Conservation (phyloP, 1,284 basidiomycete species). For the Amylostereum areolatum region DNA sequence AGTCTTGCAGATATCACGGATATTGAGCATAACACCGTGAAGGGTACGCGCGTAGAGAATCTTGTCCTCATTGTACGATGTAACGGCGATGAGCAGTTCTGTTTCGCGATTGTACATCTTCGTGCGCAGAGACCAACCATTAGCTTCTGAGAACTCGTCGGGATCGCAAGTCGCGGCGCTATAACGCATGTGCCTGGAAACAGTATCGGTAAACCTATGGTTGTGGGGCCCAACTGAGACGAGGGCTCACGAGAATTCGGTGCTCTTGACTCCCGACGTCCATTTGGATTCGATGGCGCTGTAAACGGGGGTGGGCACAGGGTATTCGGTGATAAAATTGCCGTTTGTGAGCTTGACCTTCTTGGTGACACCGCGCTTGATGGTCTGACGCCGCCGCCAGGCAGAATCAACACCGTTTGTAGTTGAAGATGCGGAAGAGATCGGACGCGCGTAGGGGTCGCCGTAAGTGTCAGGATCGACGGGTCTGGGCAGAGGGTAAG, state of each 20-base stretch:
- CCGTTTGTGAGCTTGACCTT: conserved; percentile 91
- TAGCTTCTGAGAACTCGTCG: conserved; percentile 82
- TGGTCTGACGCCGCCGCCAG: conserved; percentile 88
- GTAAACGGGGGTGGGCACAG: conserved; percentile 83
- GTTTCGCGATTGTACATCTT: conserved; percentile 87
- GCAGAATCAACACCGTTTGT: conserved; percentile 65
- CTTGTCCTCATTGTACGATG: conserved; percentile 91
- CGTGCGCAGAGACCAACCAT: conserved; percentile 80
- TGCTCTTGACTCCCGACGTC: conserved; percentile 54
- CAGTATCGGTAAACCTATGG: conserved; percentile 8
- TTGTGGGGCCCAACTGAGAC: neutral
- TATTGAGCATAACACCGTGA: conserved; percentile 96
- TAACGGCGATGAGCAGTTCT: conserved; percentile 89
- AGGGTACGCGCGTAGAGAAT: conserved; percentile 88
- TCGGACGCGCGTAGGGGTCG: conserved; percentile 62
- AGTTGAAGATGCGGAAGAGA: conserved; percentile 56
- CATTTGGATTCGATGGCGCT: conserved; percentile 85
- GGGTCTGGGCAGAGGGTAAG: conserved; percentile 32
- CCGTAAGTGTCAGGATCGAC: conserved; percentile 58
- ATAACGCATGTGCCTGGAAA: conserved; percentile 79
- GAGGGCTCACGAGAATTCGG: conserved; percentile 75
- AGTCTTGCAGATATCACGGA: conserved; percentile 96
- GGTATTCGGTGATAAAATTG: conserved; percentile 87
- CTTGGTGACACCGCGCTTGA: conserved; percentile 87
- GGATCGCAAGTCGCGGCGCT: conserved; percentile 92